Evolutionary conservation across 441 rosid genomes (phyloP), one percentile per base, ranked within the genome.

Genomic region (Pelargonium fulgidum): DNA sequence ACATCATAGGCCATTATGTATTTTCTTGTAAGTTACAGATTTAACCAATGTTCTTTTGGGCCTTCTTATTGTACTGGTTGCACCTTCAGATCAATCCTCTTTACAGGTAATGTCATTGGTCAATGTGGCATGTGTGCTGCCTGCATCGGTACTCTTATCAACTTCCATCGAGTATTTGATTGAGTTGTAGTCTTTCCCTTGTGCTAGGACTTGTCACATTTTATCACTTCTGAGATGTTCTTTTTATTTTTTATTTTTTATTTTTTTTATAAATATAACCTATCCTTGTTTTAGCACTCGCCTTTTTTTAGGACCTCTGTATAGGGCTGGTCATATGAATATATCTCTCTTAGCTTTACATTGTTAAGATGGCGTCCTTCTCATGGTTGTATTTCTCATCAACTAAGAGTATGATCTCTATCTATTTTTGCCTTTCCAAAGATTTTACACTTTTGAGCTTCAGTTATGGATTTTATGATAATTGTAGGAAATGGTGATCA

Each of bases 401-500:
- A 39, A 39, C 42, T 39, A 39, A 6, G 42, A 6, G 42, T 39
- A 39, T 39, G 20, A 52, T 52, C 17, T 52, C 17, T n/a, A 16
- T 52, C 59, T 16, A n/a, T 52, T 52, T 52, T 14, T 13, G 17
- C 19, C 19, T 13, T 44, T 45, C 62, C 63, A 50, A 41, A 62
- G 6, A 56, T 65, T 48, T 70, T 44, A 4, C 56, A 3, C 54
- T n/a, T 47, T 9, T n/a, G 62, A 45, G 8, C 59, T 54, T 61
- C 29, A 58, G 36, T 3, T 24, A 10, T 50, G 19, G 20, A 47
- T 58, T 7, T 72, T 61, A 61, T 65, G 10, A 72, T 66, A 12
- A 63, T 36, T 72, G 48, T 75, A 85, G 87, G 83, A 68, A 82
- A 82, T 70, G 84, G 83, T 39, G 87, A 87, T 73, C 71, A 24